Evolutionary conservation across 306 rosid species (phyloP), one percentile per base, ranked within the genome.

Genomic region (Spatholobus suberectus): DNA sequence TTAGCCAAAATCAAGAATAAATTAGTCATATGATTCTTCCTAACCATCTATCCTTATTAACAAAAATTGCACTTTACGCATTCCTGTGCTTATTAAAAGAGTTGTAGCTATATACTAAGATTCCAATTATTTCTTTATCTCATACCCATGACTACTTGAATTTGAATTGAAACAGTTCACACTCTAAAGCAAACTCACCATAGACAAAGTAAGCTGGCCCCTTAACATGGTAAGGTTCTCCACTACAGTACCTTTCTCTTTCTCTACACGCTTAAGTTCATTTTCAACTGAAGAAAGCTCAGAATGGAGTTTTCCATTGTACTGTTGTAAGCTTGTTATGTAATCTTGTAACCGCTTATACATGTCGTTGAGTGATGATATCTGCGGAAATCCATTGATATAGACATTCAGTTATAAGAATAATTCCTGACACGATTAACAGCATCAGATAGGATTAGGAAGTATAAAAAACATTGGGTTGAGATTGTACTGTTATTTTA

Each of bases 261-360:
- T 96, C 93, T 94, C 99, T 52, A 91, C 85, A 1, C 85, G 96
- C 83, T 94, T 96, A 41, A 94, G 96, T 81, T 96, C 98, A 20
- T 89, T 93, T 82, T 96, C 98, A 44, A 80, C 96, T 0, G 92
- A n/a, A 24, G 99, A 92, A 81, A 96, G 98, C 86, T 96, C 99
- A 1, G 92, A 87, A 59, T 96, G 99, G 81, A 96, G 98, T 75
- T 96, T 96, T 74, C 97, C 96, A 75, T 96, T 96, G 84, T 96
- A 96, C 55, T 94, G 97, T 66, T 96, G 99, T 73, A 96, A 88
- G 82, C 98, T 94, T 32, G 99, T 91, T 81, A 94, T 94, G 87
- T 96, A 96, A 47, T 96, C 99, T 83, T 96, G 98, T 69, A 94
- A 84, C 55, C 92, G 89, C 90, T 92, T 96, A 83, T 96, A 94